Percentiles rank a stretch among this genome's conserved stretches.
Evolutionary conservation across 768 basidiomycete genomes (phyloP).

Genomic region (Lentinula boryana): DNA sequence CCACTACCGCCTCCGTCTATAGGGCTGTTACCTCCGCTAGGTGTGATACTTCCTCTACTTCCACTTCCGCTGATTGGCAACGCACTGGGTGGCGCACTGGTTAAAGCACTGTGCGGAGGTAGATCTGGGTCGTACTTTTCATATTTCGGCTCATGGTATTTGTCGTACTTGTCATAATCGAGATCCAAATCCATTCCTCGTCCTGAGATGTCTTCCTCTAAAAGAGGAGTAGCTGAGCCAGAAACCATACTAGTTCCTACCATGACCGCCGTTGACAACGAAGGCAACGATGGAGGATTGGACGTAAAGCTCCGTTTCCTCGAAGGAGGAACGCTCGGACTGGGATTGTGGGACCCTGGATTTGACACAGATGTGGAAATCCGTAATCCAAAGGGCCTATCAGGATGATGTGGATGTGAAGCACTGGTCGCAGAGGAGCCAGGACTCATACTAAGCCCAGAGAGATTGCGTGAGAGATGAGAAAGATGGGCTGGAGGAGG

Average conservation of each 20-base stretch:
- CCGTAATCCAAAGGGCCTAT: constrained; percentile 2
- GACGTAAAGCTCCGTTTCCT: constrained; percentile 4
- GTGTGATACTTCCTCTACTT: constrained; percentile 1
- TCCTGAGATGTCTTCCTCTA: constrained; percentile 5
- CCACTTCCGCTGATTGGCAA: not conserved
- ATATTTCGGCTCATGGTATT: constrained; percentile 1
- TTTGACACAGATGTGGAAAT: constrained; percentile 3
- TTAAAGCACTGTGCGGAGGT: not conserved
- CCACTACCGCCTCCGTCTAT: constrained; percentile 7
- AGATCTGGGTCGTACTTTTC: constrained; percentile 5
- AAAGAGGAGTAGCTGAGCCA: not conserved
- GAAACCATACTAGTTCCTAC: not conserved
- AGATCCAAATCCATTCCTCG: not conserved
- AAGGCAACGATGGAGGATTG: constrained; percentile 5
- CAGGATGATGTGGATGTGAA: constrained; percentile 3
- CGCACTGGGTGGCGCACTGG: not conserved
- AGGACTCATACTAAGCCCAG: constrained; percentile 1
- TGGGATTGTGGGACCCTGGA: not conserved
- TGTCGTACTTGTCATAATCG: constrained; percentile 1
- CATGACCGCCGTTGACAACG: not conserved
- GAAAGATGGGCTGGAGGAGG: constrained; percentile 3
- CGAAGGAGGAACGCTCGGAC: not conserved
- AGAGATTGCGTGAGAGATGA: constrained; percentile 5
- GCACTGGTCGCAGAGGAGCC: not conserved
- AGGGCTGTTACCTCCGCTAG: constrained; percentile 6